phyloP scores from a whole-genome alignment of 208 protist species.

The Trypanosoma brucei region DNA sequence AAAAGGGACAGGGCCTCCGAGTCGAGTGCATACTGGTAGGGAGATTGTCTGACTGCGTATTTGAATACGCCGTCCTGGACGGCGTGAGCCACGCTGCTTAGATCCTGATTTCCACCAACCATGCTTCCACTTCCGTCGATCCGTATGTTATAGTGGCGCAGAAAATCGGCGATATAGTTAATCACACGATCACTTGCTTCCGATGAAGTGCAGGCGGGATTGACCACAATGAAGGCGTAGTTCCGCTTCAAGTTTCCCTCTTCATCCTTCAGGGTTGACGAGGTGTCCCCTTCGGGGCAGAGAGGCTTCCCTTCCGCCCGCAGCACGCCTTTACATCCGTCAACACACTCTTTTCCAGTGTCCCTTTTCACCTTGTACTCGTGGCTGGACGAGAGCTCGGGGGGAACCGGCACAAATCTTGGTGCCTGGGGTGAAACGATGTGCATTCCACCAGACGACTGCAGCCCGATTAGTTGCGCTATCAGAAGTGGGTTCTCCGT shows the following conservation, averaged over 20 bases:
- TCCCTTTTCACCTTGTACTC: no score
- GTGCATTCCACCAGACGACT: conserved; percentile 22
- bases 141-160: conserved; percentile 26
- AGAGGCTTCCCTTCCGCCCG: no score
- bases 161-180: conserved; percentile 21
- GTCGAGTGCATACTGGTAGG: conserved; percentile 26
- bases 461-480: conserved; percentile 24
- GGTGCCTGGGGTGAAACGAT: background rate
- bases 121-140: conserved; percentile 21
- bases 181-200: conserved; percentile 3
- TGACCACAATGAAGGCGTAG: conserved; percentile 35
- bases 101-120: conserved; percentile 20
- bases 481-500: conserved; percentile 23
- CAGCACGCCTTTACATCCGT: no score
- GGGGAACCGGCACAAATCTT: background rate
- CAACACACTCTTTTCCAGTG: no score
- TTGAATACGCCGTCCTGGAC: conserved; percentile 42
- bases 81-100: conserved; percentile 23
- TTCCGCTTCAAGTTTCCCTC: conserved; percentile 13
- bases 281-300: no score
- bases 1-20: conserved; percentile 18
- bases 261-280: background rate
- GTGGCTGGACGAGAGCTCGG: no score
- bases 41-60: conserved; percentile 38
- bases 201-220: conserved; percentile 19